Evolutionary conservation across 2,329 filamentous ascomycete genomes (phyloP), one percentile per base, ranked within the genome.

Genomic region (Sporothrix brasiliensis): DNA sequence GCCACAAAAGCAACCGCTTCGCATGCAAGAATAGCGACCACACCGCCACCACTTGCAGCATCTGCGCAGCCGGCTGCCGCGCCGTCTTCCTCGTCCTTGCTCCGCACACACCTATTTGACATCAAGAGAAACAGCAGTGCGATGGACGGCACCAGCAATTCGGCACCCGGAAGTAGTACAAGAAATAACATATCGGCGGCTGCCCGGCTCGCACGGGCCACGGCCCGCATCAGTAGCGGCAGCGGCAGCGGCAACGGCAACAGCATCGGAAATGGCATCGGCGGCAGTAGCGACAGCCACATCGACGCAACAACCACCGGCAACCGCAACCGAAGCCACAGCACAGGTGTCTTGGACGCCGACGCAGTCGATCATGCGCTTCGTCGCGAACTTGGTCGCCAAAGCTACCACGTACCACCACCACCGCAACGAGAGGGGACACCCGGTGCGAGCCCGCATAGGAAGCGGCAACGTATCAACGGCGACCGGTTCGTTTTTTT

Each of bases 401-500:
- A 71, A 50, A 72, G 60, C 61, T 70, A 72, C 39, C 69, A 67
- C 30, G 54, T 61, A 39, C 47, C 72, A 52, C 63, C 68, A 19
- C 50, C 69, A 24, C 71, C 80, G 80, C 83, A 83, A 70, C 80
- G 84, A 70, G 85, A 87, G 69, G 84, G 83, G 73, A 84, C 85
- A 1, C 83, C 85, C 0, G 81, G 81, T 65, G 82, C 82, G 1
- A 88, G 85, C 73, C 87, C 87, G 50, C 84, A 84, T 77, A 81
- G 86, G 75, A 89, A 89, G 75, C 82, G 87, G 44, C 86, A 88
- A 74, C 81, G 87, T 70, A 86, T 89, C 73, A 86, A 88, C 73
- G 87, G 84, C 68, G 87, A 89, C 75, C 84, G 87, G 90, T 92
- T 73, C 76, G 83, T 78, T 6, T 50, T 30, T 11, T 27, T 7